These are phyloP conservation scores for Exophiala oligosperma DNA, from an alignment of 2,329 filamentous ascomycete species.

Conservation along the genomic window DNA sequence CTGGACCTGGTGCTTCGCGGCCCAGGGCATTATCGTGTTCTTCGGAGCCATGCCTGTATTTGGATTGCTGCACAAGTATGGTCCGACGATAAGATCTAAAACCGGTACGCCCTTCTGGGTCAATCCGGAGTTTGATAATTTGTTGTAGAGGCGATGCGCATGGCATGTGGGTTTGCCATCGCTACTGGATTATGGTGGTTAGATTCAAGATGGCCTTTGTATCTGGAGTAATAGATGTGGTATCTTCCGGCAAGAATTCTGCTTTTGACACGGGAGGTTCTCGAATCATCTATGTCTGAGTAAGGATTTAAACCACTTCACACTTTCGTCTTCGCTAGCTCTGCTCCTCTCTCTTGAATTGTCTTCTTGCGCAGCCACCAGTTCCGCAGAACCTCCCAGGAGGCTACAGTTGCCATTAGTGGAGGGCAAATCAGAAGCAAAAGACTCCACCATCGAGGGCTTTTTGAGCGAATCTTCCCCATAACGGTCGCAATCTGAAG, in stretches of 20 bases:
- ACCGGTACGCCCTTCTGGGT: constrained; percentile 46
- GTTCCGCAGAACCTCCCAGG: constrained; percentile 74
- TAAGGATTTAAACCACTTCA: constrained; percentile 33
- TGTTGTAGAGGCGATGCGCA: background rate
- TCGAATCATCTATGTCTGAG: background rate
- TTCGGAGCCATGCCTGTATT: constrained; percentile 43
- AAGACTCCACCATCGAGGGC: constrained; percentile 84
- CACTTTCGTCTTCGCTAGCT: constrained; percentile 57
- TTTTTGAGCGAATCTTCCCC: constrained; percentile 59
- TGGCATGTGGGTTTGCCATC: too few species aligned
- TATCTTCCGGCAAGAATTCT: too few species aligned
- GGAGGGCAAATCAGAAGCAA: constrained; percentile 69
- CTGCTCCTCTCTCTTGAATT: constrained; percentile 39
- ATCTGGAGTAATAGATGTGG: too few species aligned
- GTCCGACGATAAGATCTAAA: constrained; percentile 38
- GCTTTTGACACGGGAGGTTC: too few species aligned
- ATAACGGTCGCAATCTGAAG: constrained; percentile 67
- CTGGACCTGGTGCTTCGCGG: constrained; percentile 54
- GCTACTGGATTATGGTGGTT: too few species aligned
- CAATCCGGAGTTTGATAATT: constrained; percentile 43
- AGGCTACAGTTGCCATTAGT: constrained; percentile 65
- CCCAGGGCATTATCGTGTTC: constrained; percentile 49
- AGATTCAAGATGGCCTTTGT: too few species aligned
- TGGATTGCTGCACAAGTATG: constrained; percentile 42
- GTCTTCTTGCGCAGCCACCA: constrained; percentile 60